Evolutionary conservation across 1,284 basidiomycete genomes (phyloP).

Genomic region (Boletus hoseneyae): DNA sequence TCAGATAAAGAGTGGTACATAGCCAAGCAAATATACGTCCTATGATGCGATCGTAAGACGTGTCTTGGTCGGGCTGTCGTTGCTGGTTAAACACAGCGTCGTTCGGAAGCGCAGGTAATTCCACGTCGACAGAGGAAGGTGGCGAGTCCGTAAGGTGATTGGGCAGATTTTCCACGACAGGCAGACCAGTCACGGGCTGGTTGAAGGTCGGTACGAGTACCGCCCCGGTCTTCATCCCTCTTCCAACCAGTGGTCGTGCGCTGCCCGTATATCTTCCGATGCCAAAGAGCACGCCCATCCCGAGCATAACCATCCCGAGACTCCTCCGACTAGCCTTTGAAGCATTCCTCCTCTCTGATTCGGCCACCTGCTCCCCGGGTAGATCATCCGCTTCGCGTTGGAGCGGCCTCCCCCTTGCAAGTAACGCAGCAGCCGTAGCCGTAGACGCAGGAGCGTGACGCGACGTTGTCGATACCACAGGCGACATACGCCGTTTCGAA

Average conservation of each 20-base stretch:
- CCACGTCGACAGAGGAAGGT: constrained; percentile 14
- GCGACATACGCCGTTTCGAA: constrained; percentile 32
- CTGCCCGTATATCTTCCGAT: constrained; percentile 48
- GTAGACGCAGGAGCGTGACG: constrained; percentile 30
- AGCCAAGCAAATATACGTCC: constrained; percentile 91
- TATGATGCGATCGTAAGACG: constrained; percentile 57
- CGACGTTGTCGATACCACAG: constrained; percentile 31
- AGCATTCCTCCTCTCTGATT: constrained; percentile 34
- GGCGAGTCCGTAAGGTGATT: background rate
- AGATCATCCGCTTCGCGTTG: constrained; percentile 35
- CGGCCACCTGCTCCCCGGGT: constrained; percentile 26
- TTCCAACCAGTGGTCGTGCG: constrained; percentile 26
- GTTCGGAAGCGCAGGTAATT: constrained; percentile 20
- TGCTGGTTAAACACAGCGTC: constrained; percentile 19
- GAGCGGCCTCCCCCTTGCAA: constrained; percentile 45
- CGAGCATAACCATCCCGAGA: constrained; percentile 70
- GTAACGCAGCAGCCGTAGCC: constrained; percentile 24
- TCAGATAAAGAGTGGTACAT: constrained; percentile 88
- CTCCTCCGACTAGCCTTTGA: constrained; percentile 62
- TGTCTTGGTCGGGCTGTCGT: constrained; percentile 31
- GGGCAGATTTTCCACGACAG: constrained; percentile 3
- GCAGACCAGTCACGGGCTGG: constrained; percentile 4
- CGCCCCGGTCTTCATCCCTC: constrained; percentile 33
- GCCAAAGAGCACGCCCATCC: constrained; percentile 66
- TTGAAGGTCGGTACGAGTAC: constrained; percentile 30